Evolutionary conservation across 805 yeast genomes (phyloP).

Genomic region (Cyberlindnera sargentensis): DNA sequence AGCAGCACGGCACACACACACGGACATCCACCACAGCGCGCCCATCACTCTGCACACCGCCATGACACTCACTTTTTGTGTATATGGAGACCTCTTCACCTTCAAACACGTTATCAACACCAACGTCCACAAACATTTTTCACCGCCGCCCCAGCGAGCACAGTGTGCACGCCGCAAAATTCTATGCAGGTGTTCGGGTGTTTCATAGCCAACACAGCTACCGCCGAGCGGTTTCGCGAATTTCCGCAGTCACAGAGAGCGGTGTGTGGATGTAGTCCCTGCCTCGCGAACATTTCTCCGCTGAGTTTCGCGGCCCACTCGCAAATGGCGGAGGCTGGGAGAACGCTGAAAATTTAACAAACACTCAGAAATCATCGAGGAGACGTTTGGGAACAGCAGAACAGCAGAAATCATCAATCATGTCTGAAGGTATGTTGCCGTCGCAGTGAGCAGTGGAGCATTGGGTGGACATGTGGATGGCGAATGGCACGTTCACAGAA

Average conservation of each 20-base stretch:
- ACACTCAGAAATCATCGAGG: background rate
- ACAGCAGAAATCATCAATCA: conserved; percentile 13
- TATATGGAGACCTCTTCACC: background rate
- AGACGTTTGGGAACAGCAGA: background rate
- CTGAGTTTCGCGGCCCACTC: too few relatives aligned
- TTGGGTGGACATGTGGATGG: too few relatives aligned
- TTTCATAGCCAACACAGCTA: too few relatives aligned
- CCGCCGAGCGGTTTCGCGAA: too few relatives aligned
- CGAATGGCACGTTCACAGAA: too few relatives aligned
- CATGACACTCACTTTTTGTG: background rate
- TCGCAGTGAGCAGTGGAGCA: background rate
- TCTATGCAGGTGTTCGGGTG: too few relatives aligned
- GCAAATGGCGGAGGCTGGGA: background rate
- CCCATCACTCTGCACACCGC: background rate
- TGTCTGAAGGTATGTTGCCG: conserved; percentile 26
- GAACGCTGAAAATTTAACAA: conserved; percentile 16
- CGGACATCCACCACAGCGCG: too few relatives aligned
- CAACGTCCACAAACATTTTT: background rate
- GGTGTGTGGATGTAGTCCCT: conserved; percentile 6
- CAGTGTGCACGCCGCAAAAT: background rate
- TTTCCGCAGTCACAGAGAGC: background rate
- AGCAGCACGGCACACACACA: too few relatives aligned
- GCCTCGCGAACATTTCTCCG: background rate
- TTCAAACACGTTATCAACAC: background rate
- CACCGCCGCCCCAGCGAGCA: background rate